A percentile compares a stretch with the other conserved stretches of the same genome.
Conservation (phyloP, 345 rosid genomes). For the Fremontodendron californicum region DNA sequence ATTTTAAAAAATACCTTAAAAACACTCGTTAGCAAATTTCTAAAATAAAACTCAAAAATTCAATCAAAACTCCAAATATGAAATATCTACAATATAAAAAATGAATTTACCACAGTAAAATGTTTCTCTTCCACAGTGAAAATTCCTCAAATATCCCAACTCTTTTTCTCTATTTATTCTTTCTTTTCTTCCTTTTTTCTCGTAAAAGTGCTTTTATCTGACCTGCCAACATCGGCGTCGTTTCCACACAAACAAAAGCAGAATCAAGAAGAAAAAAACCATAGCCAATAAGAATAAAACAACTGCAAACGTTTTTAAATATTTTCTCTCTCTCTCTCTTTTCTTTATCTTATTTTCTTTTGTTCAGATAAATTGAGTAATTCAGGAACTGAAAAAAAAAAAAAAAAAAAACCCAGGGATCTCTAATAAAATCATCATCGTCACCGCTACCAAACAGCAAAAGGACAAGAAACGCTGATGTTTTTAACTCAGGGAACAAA, state of each 20-base stretch:
- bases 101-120: no score
- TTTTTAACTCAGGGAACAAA: not conserved
- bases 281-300: constrained; percentile 1
- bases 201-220: not conserved
- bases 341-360: not conserved
- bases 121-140: no score
- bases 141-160: no score
- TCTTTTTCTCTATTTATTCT: no score
- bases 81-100: no score
- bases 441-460: no score
- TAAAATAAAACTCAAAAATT: no score
- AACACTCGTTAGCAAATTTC: no score
- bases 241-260: constrained; percentile 22
- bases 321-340: not conserved
- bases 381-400: not conserved
- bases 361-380: not conserved
- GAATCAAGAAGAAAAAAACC: not conserved
- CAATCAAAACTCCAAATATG: no score
- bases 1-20: no score
- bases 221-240: constrained; percentile 28
- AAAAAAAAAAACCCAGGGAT: no score
- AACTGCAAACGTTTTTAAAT: not conserved
- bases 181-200: not conserved
- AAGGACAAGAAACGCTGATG: not conserved
- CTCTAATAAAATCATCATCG: no score